Percentiles rank a stretch among this genome's conserved stretches.
Evolutionary conservation across 805 yeast genomes (phyloP).

Genomic region (Saccharomyces eubayanus): DNA sequence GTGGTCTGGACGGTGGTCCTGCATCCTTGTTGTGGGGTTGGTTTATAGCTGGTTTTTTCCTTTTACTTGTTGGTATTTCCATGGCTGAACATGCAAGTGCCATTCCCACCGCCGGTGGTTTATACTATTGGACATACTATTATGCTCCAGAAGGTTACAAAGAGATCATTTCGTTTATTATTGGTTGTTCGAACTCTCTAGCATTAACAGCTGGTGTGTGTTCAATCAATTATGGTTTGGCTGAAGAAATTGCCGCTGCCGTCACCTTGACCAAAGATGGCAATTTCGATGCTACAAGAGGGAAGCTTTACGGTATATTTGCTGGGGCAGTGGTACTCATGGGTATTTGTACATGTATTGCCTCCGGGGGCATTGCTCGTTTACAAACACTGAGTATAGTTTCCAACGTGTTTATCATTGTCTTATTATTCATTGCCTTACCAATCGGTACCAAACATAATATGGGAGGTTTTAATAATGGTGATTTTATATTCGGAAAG

Average conservation of each 20-base stretch:
- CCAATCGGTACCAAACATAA: constrained; percentile 48
- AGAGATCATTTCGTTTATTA: constrained; percentile 49
- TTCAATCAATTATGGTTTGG: constrained; percentile 63
- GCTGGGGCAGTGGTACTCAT: constrained; percentile 52
- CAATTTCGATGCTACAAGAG: constrained; percentile 44
- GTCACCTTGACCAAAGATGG: constrained; percentile 50
- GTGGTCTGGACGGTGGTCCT: constrained; percentile 55
- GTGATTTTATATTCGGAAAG: constrained; percentile 46
- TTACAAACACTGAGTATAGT: constrained; percentile 53
- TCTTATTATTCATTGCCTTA: constrained; percentile 51
- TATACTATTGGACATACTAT: constrained; percentile 60
- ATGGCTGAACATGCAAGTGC: constrained; percentile 63
- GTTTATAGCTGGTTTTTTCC: constrained; percentile 46
- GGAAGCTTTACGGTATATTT: constrained; percentile 54
- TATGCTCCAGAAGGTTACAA: constrained; percentile 50
- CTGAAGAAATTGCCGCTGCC: constrained; percentile 49
- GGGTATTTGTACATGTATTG: constrained; percentile 43
- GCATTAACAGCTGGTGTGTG: constrained; percentile 61
- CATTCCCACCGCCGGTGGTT: constrained; percentile 69
- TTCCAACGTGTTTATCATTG: constrained; percentile 44
- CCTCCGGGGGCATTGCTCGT: constrained; percentile 49
- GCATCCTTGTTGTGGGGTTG: constrained; percentile 63
- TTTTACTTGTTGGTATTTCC: constrained; percentile 49
- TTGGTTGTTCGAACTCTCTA: constrained; percentile 60
- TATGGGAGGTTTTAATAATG: constrained; percentile 37